phyloP scores from a whole-genome alignment of 1,139 yeast genomes.

The Suhomyces guaymorum region DNA sequence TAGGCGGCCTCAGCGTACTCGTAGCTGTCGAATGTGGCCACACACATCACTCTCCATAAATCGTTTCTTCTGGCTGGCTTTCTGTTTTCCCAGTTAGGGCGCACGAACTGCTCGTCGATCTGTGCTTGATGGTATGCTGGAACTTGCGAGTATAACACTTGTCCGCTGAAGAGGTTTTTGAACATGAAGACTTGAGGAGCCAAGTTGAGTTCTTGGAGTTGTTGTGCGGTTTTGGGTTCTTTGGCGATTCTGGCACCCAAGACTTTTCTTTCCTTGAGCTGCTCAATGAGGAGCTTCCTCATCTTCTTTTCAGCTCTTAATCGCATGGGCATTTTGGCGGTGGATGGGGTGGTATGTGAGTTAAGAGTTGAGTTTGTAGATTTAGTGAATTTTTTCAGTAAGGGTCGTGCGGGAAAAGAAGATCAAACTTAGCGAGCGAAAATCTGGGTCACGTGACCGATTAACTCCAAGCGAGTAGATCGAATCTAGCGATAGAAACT shows the following conservation, averaged over 20 bases:
- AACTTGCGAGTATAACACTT: constrained; percentile 83
- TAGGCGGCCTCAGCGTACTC: constrained; percentile 73
- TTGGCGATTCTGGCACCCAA: constrained; percentile 49
- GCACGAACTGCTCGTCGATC: constrained; percentile 66
- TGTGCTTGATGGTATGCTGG: constrained; percentile 72
- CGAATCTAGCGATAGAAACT: too few species aligned
- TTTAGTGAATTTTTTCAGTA: constrained; percentile 7
- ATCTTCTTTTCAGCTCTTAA: constrained; percentile 51
- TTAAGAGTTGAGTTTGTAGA: neutral
- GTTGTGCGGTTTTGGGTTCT: constrained; percentile 37
- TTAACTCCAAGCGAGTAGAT: too few species aligned
- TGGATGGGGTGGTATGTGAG: constrained; percentile 2
- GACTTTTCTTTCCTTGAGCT: constrained; percentile 45
- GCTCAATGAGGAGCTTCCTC: constrained; percentile 52
- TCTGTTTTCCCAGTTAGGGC: constrained; percentile 89
- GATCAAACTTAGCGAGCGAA: too few species aligned
- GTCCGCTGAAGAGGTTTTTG: constrained; percentile 86
- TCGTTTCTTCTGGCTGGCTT: constrained; percentile 80
- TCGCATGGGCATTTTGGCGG: constrained; percentile 42
- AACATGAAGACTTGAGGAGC: constrained; percentile 85
- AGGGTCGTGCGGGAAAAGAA: constrained; percentile 5
- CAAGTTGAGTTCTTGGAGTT: constrained; percentile 41
- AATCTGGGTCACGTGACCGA: neutral
- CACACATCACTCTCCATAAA: constrained; percentile 90
- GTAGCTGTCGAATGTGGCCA: constrained; percentile 66